Evolutionary conservation across 2,329 filamentous ascomycete genomes (phyloP), one percentile per base, ranked within the genome.

Genomic region (Pseudogymnoascus destructans): DNA sequence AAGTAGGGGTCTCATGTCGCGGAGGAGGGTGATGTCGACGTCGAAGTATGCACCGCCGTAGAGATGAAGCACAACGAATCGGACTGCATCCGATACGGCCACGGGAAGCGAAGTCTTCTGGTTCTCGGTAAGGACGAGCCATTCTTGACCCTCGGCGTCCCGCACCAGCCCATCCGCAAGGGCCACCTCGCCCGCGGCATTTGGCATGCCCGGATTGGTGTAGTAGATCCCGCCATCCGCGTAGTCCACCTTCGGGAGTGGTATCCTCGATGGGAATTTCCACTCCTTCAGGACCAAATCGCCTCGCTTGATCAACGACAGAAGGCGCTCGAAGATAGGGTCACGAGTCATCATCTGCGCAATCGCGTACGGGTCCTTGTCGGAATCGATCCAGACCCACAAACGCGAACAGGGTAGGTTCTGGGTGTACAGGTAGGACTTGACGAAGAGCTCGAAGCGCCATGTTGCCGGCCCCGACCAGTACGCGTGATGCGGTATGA

Each of bases 71-170:
- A 79, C 75, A 8, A 80, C 74, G 61, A 80, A 80, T 55, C 77
- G 72, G 5, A 79, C 75, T 5, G 77, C 77, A 65, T 80, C 77
- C 0, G 77, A 79, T 33, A 79, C 76, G n/a, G 77, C 77, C 7
- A 79, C 77, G 0, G 77, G 77, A n/a, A 79, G 70, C 66, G 79
- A 79, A 1, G 77, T 79, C 75, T 79, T 79, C 64, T 79, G 77
- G 65, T 77, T 78, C 25, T 75, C 72, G 0, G 75, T 76, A 55
- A 80, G 69, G 9, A 76, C 74, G 8, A 79, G 69, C 76, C 76
- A 79, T 61, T 79, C 75, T 59, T 77, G 75, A 17, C 75, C 75
- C 35, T 70, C 66, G 27, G 69, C 70, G 65, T 78, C 75, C 54
- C 77, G 71, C 36, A 79, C 68, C 33, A 79, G 73, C 57, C 77